These are phyloP conservation scores for Pythium inflatum DNA, from an alignment of 352 stramenopile genomes.

Conservation along the genomic window DNA sequence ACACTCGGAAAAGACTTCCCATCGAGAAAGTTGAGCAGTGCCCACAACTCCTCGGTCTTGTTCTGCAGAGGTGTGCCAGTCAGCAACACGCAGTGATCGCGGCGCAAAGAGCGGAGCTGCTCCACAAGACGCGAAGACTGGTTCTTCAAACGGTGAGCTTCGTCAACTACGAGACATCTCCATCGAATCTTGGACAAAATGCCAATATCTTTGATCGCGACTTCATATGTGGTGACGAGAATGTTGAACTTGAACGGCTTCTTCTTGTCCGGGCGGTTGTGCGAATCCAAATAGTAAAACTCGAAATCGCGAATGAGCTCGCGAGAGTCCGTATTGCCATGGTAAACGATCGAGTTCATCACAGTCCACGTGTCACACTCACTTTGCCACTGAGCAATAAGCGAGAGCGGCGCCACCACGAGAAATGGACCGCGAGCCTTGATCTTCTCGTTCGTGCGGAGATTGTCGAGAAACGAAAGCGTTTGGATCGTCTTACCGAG, in stretches of 20 bases:
- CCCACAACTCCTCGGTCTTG: conserved; percentile 99
- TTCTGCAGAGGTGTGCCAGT: conserved; percentile 94
- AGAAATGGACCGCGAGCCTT: conserved; percentile 95
- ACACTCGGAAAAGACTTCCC: conserved; percentile 92
- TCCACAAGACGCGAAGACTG: conserved; percentile 84
- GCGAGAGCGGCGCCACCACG: conserved; percentile 97
- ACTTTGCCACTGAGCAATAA: conserved; percentile 99
- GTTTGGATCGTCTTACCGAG: conserved; percentile 95
- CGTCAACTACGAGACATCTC: conserved; percentile 89
- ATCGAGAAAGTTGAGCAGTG: conserved; percentile 99
- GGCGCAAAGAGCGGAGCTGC: conserved; percentile 79
- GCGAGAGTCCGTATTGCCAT: conserved; percentile 94
- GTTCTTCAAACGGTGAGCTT: conserved; percentile 90
- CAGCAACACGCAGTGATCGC: conserved; percentile 85
- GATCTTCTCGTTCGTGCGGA: conserved; percentile 91
- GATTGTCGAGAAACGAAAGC: conserved; percentile 93
- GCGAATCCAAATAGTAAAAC: conserved; percentile 88
- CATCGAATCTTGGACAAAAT: conserved; percentile 96
- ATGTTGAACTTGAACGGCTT: conserved; percentile 90
- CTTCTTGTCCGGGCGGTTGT: conserved; percentile 77
- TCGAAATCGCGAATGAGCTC: conserved; percentile 96
- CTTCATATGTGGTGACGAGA: conserved; percentile 91
- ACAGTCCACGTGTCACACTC: conserved; percentile 99
- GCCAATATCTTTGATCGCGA: conserved; percentile 89
- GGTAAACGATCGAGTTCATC: conserved; percentile 99